These are phyloP conservation scores for Populus trichocarpa DNA, from an alignment of 441 rosid species.

Conservation along the genomic window DNA sequence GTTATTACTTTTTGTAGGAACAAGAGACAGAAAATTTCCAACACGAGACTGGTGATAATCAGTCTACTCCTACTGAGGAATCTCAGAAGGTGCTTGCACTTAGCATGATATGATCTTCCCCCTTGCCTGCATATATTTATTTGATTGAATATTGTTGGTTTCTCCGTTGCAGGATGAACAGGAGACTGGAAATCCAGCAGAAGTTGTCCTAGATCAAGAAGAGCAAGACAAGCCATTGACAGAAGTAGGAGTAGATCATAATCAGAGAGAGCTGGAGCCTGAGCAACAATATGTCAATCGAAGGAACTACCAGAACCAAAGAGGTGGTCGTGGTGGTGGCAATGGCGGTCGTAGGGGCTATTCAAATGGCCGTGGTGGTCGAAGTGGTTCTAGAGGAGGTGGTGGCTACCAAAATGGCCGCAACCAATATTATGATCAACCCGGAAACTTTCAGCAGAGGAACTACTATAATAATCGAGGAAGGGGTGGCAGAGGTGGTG, in stretches of 20 bases:
- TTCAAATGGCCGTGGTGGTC: conserved; percentile 72
- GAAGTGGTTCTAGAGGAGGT: conserved; percentile 55
- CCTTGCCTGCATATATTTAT: neutral
- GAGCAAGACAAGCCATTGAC: conserved; percentile 34
- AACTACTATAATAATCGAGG: conserved; percentile 64
- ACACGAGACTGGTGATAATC: conserved; percentile 43
- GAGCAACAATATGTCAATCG: conserved; percentile 52
- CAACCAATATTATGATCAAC: conserved; percentile 57
- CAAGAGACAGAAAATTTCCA: conserved; percentile 41
- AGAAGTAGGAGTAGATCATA: conserved; percentile 38
- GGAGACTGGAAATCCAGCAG: conserved; percentile 39
- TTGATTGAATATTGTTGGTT: conserved; percentile 2
- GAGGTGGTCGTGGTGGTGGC: conserved; percentile 55
- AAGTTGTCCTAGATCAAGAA: conserved; percentile 34
- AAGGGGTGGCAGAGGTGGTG: conserved; percentile 64
- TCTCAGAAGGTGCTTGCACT: conserved; percentile 40
- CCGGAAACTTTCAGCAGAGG: conserved; percentile 62
- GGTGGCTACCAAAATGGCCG: conserved; percentile 82
- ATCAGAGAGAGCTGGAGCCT: conserved; percentile 37
- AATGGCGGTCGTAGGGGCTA: conserved; percentile 61
- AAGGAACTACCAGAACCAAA: conserved; percentile 62
- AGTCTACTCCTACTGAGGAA: conserved; percentile 39
- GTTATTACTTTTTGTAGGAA: conserved; percentile 34
- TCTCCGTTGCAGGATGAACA: conserved; percentile 47
- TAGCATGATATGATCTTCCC: neutral